These are phyloP conservation scores for Erodium trifolium DNA, from an alignment of 441 rosid species.

Conservation along the genomic window DNA sequence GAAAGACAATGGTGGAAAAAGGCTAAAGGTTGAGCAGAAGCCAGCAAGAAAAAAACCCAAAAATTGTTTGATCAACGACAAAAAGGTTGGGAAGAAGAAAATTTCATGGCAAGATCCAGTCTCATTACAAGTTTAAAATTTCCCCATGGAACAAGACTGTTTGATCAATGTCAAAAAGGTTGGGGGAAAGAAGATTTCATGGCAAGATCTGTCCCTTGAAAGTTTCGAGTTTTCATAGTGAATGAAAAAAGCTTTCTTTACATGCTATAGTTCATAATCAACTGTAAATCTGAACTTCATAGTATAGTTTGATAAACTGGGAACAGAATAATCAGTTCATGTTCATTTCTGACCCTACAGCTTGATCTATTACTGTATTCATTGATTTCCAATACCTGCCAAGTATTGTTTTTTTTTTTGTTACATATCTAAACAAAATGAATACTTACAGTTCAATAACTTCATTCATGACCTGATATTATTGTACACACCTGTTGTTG, in stretches of 20 bases:
- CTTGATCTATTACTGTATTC: no score
- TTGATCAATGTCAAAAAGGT: neutral
- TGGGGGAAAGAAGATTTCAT: neutral
- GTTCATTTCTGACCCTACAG: neutral
- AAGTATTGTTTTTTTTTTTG: neutral
- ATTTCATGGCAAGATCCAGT: slow-evolving; percentile 8
- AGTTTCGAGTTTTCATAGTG: neutral
- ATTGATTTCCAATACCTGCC: no score
- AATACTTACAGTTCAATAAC: no score
- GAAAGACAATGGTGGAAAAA: neutral
- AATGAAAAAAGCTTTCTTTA: neutral
- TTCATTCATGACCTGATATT: neutral
- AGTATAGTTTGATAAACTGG: neutral
- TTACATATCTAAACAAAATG: no score
- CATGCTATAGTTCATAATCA: neutral
- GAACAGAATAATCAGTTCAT: neutral
- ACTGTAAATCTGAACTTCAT: neutral
- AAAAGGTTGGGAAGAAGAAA: slow-evolving; percentile 32
- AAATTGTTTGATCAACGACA: slow-evolving; percentile 21
- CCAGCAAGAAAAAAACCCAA: slow-evolving; percentile 20
- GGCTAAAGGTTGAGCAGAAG: slow-evolving; percentile 12
- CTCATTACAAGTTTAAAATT: neutral
- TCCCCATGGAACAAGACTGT: neutral
- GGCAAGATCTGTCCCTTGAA: no score
- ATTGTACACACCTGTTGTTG: neutral